phyloP scores from a whole-genome alignment of 371 early-diverging fungal genomes.

The Mucor velutinosus region DNA sequence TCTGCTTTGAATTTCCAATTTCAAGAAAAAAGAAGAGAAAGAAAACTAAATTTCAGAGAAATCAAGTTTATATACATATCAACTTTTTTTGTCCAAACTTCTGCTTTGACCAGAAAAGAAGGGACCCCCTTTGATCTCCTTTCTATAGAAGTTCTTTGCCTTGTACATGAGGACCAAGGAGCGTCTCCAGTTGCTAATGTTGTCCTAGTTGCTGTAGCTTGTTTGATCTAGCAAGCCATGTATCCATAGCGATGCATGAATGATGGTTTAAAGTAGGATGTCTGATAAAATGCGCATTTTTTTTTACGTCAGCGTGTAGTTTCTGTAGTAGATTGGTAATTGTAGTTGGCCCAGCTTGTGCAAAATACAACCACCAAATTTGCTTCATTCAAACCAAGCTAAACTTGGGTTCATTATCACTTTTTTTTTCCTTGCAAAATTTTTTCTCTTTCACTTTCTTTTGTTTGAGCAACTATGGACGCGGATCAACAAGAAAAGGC shows the following conservation, averaged over 20 bases:
- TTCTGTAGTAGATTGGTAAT: no score
- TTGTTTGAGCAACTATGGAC: background rate
- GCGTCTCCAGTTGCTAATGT: background rate
- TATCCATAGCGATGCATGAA: no score
- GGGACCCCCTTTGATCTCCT: background rate
- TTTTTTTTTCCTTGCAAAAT: background rate
- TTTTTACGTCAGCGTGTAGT: background rate
- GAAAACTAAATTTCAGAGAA: background rate
- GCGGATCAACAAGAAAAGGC: background rate
- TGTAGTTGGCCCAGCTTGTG: no score
- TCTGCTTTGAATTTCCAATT: background rate
- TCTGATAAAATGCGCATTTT: no score
- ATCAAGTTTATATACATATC: background rate
- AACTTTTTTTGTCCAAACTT: background rate
- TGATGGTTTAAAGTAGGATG: no score
- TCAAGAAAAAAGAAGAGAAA: background rate
- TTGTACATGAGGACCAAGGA: background rate
- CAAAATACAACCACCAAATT: background rate
- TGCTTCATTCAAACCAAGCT: background rate
- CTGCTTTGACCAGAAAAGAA: background rate
- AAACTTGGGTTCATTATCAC: slow-evolving; percentile 1
- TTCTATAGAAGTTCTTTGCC: background rate
- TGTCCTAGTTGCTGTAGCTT: background rate
- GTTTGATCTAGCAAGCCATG: background rate
- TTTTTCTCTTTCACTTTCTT: background rate